Base-by-base conservation (phyloP, 306 rosid species). In the Potentilla sterilis region DNA sequence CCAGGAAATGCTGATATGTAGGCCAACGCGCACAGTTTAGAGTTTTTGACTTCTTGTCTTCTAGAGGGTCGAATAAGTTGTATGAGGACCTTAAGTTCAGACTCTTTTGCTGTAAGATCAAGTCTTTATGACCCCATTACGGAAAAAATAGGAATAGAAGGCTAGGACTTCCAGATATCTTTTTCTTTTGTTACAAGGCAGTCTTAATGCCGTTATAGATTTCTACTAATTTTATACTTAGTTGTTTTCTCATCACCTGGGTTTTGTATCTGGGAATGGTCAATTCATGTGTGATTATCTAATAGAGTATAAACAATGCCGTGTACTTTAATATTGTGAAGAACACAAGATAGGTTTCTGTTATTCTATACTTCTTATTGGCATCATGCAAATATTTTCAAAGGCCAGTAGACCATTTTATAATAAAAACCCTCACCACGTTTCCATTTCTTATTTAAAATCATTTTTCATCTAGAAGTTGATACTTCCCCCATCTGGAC, bases 391-490 rank as follows among this genome's bases (percentile, higher is more conserved):
- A 16, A 5, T 16, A 51, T 51, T 16, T 18, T 51, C 57, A 18
- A 16, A 2, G 57, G 21, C 5, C 57, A 16, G n/a, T 51, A 51
- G 11, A 21, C 62, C 3, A 21, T 3, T 21, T 55, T 7, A 8
- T 21, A 21, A 8, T n/a, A 28, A 28, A 28, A 28, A 8, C 34
- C 6, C 11, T 5, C 59, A 52, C 24, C 59, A 18, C 24, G n/a
- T 51, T 51, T 5, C 62, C 4, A 9, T 1, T 21, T 55, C 9
- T 51, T 22, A 55, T 55, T 52, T 22, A 55, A 5, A 5, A 40
- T 22, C 51, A 28, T 54, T 9, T 54, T 49, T 46, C 72, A 69
- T 69, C 83, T 48, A 75, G 79, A 80, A 74, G 71, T 55, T 41
- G 68, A 74, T 22, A 15, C 16, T 44, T 79, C 54, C 9, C 69